These are phyloP conservation scores for Camelina sativa DNA, from an alignment of 345 rosid genomes.

Conservation along the genomic window DNA sequence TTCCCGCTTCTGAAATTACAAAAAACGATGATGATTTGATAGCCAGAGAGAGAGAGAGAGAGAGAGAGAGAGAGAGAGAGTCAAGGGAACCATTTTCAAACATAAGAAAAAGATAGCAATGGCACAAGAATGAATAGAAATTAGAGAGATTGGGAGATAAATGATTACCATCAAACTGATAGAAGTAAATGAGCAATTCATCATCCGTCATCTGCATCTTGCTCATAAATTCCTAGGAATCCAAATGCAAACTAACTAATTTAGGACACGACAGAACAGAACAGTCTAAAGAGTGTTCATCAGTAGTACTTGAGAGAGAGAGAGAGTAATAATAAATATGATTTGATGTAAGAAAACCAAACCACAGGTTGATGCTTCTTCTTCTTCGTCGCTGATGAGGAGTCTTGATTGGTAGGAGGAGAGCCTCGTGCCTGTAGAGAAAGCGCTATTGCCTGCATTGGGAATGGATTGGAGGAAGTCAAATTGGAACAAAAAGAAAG, in stretches of 20 bases:
- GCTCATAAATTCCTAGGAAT: conserved; percentile 48
- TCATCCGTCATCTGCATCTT: no score
- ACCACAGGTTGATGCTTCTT: conserved; percentile 45
- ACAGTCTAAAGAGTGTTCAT: not conserved
- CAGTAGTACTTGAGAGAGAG: not conserved
- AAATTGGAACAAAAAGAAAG: not conserved
- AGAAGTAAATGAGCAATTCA: no score
- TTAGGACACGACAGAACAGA: not conserved
- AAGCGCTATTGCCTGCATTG: conserved; percentile 71
- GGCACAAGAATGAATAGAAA: no score
- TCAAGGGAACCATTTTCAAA: no score
- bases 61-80: no score
- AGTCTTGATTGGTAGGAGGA: conserved; percentile 38
- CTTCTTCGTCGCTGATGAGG: conserved; percentile 48
- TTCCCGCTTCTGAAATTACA: conserved; percentile 63
- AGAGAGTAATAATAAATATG: not conserved
- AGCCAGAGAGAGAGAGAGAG: not conserved
- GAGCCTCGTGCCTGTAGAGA: conserved; percentile 59
- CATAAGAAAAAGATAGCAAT: no score
- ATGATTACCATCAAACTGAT: no score
- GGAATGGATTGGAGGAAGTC: not conserved
- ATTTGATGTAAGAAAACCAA: not conserved
- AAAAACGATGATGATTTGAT: not conserved
- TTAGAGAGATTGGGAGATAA: no score
- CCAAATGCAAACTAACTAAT: conserved; percentile 14